Evolutionary conservation across 805 yeast genomes (phyloP), one percentile per base, ranked within the genome.

Genomic region (Zygosaccharomyces pseudorouxii): DNA sequence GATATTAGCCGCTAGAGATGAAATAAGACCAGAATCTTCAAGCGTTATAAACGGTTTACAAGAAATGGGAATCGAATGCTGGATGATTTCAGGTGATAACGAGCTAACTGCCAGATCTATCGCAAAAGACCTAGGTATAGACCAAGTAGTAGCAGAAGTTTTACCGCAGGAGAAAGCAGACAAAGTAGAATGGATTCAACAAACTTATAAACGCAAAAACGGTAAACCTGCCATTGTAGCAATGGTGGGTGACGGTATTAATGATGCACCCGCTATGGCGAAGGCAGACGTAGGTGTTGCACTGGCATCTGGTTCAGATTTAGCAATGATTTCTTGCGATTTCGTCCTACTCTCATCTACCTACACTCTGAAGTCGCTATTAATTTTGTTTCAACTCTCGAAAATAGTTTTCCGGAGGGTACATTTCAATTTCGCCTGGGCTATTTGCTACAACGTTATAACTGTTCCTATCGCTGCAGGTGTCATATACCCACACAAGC

Each of bases 161-260:
- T 70, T 84, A 29, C 93, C 95, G 0, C 81, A 80, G 45, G 88
- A 82, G 47, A 86, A 86, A 63, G 83, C 86, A 6, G 75, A 71
- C 22, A 76, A 79, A 58, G 70, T 86, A 33, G 70, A 73, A 52
- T 71, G 76, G 73, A 71, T 86, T 10, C 84, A 82, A 58, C 60
- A 67, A 36, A 69, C 77, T 38, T 63, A 63, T 38, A 46, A 63
- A 10, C 36, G 29, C 18, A 53, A 52, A 31, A 25, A 47, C 50
- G 29, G 55, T 47, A 25, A 59, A 12, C 56, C 61, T 3, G 60
- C 58, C 1, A 55, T 55, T 2, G 83, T 81, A 3, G 89, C 88
- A 0, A 84, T 86, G 90, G 82, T 86, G 7, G 93, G 93, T 8
- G 93, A 86, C 58, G 93, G 93, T 18, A 80, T 86, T 29, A 86